Conservation (phyloP, 352 stramenopile species). For the Globisporangium okanoganense region DNA sequence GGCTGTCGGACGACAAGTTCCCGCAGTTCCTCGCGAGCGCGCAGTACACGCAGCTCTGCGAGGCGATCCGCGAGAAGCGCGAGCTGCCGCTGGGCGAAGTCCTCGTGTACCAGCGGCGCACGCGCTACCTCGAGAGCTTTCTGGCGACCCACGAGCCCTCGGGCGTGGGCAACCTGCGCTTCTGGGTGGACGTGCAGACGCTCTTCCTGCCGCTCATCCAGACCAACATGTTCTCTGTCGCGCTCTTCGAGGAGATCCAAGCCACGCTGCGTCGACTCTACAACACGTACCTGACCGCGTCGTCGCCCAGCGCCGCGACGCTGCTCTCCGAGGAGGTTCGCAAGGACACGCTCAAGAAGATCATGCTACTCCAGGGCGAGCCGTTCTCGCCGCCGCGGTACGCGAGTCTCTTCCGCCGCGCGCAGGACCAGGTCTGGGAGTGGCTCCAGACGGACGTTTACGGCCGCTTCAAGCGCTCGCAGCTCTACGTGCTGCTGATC, state of each 20-base stretch:
- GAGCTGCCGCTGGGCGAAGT: slow-evolving; percentile 64
- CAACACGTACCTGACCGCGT: slow-evolving; percentile 58
- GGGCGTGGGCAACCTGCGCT: slow-evolving; percentile 52
- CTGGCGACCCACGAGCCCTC: slow-evolving; percentile 25
- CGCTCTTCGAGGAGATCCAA: slow-evolving; percentile 73
- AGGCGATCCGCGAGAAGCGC: slow-evolving; percentile 43
- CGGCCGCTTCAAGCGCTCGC: slow-evolving; percentile 51
- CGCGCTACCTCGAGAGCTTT: slow-evolving; percentile 51
- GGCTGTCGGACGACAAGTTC: slow-evolving; percentile 50
- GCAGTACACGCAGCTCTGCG: slow-evolving; percentile 52
- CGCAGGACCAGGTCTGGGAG: slow-evolving; percentile 67
- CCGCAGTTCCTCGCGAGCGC: slow-evolving; percentile 38
- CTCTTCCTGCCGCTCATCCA: slow-evolving; percentile 64
- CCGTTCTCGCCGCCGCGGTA: slow-evolving; percentile 71
- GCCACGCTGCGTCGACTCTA: slow-evolving; percentile 56
- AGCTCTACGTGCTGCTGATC: slow-evolving; percentile 60
- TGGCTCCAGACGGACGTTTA: slow-evolving; percentile 70
- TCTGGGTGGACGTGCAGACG: slow-evolving; percentile 78
- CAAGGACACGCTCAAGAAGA: slow-evolving; percentile 57
- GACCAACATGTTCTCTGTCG: slow-evolving; percentile 55
- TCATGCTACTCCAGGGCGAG: slow-evolving; percentile 69
- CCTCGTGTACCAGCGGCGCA: slow-evolving; percentile 50
- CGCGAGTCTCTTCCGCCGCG: slow-evolving; percentile 60
- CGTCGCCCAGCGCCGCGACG: slow-evolving; percentile 23
- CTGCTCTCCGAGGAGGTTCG: slow-evolving; percentile 45